Conservation (phyloP, 2,329 filamentous ascomycete species). For the Pseudogymnoascus pannorum region DNA sequence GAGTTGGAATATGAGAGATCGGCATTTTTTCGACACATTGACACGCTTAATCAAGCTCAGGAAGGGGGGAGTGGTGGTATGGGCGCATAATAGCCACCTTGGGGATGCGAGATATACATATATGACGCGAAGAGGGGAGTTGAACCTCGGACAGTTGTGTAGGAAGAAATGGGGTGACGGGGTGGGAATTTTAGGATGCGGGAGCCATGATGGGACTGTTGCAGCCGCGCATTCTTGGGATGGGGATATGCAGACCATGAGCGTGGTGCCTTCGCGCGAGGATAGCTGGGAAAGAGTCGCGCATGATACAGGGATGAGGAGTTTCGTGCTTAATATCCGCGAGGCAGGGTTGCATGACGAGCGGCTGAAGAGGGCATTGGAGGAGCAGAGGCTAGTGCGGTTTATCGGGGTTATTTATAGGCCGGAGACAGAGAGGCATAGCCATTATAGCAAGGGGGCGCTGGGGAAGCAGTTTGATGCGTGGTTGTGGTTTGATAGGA, state of each 20-base stretch:
- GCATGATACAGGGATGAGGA: conserved; percentile 38
- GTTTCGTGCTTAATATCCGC: conserved; percentile 41
- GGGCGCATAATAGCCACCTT: conserved; percentile 47
- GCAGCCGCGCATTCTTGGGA: conserved; percentile 45
- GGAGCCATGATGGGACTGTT: conserved; percentile 44
- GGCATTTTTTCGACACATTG: conserved; percentile 45
- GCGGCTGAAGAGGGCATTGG: conserved; percentile 31
- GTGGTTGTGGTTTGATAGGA: conserved; percentile 7
- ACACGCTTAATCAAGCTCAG: conserved; percentile 36
- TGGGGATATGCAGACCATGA: conserved; percentile 43
- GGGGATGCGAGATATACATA: conserved; percentile 46
- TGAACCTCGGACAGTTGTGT: conserved; percentile 49
- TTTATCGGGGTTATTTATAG: conserved; percentile 48
- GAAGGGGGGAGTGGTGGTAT: conserved; percentile 41
- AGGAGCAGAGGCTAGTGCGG: conserved; percentile 37
- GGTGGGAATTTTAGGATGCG: conserved; percentile 39
- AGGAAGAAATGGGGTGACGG: conserved; percentile 33
- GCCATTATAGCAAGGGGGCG: conserved; percentile 4
- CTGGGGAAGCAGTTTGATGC: conserved; percentile 10
- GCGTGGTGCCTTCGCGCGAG: conserved; percentile 36
- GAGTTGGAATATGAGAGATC: conserved; percentile 45
- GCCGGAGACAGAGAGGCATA: conserved; percentile 13
- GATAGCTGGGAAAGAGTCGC: conserved; percentile 44
- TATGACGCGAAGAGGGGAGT: conserved; percentile 39
- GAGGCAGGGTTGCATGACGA: conserved; percentile 28